phyloP scores from a whole-genome alignment of 208 protist genomes.

The Crithidia bombi region DNA sequence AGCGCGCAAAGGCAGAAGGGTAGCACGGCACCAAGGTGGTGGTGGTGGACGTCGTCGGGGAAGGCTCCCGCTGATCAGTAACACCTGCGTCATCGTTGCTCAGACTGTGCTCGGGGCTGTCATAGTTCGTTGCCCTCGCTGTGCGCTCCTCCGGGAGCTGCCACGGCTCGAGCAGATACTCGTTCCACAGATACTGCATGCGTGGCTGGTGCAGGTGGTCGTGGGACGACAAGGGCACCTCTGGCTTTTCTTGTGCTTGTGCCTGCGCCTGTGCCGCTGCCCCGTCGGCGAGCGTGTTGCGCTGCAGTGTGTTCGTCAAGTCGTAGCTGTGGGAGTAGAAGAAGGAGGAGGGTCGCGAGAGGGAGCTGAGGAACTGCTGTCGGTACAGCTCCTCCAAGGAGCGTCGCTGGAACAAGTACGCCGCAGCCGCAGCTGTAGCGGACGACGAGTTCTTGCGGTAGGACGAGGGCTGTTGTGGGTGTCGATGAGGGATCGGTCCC shows the following conservation, averaged over 20 bases:
- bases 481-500: not conserved
- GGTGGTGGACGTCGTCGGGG: not conserved
- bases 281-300: slow-evolving; percentile 81
- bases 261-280: not conserved
- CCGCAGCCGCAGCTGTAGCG: slow-evolving; percentile 7
- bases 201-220: slow-evolving; percentile 13
- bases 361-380: slow-evolving; percentile 61
- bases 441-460: slow-evolving; percentile 5
- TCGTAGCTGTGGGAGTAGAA: slow-evolving; percentile 97
- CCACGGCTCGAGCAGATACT: slow-evolving; percentile 77
- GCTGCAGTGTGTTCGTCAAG: slow-evolving; percentile 94
- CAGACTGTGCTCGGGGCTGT: not conserved
- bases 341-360: slow-evolving; percentile 82
- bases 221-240: not conserved
- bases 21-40: slow-evolving; percentile 16
- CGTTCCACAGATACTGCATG: slow-evolving; percentile 89
- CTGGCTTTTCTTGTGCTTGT: not conserved
- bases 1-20: slow-evolving; percentile 28
- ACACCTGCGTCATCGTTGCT: not conserved
- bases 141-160: not conserved
- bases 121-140: not conserved
- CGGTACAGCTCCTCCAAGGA: slow-evolving; percentile 71
- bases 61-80: not conserved
- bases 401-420: slow-evolving; percentile 31
- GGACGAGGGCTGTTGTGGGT: not conserved